Conservation (phyloP, 1,284 basidiomycete genomes). For the Agaricales sp. region DNA sequence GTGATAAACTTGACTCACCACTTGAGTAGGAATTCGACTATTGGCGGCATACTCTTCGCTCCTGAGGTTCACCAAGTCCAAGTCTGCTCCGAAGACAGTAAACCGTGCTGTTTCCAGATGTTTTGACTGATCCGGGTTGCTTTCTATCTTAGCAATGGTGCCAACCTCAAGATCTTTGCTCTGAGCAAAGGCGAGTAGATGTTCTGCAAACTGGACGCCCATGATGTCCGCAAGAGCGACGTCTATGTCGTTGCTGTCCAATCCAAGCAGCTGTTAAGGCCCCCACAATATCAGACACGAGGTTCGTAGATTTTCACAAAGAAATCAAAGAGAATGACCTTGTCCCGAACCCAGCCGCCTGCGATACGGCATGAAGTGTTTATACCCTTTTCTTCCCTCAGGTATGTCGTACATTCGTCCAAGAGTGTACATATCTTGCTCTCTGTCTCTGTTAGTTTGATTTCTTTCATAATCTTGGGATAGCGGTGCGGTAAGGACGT, state of each 20-base stretch:
- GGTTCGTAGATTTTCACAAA: too few species aligned
- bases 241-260: conserved; percentile 88
- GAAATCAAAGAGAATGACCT: conserved; percentile 51
- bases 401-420: conserved; percentile 51
- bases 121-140: conserved; percentile 96
- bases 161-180: conserved; percentile 47
- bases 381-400: conserved; percentile 39
- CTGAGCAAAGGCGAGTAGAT: conserved; percentile 62
- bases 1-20: conserved; percentile 40
- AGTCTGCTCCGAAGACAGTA: conserved; percentile 70
- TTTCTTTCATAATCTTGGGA: conserved; percentile 14
- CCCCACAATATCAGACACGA: conserved; percentile 4
- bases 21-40: conserved; percentile 83
- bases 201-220: conserved; percentile 82
- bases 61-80: conserved; percentile 94
- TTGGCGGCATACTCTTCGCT: conserved; percentile 85
- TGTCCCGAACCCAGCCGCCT: conserved; percentile 97
- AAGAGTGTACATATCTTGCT: conserved; percentile 52
- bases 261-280: conserved; percentile 61
- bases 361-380: conserved; percentile 76
- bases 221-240: conserved; percentile 87
- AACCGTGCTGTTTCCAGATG: conserved; percentile 97
- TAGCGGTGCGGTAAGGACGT: too few species aligned
- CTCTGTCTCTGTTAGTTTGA: conserved; percentile 48
- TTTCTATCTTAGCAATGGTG: conserved; percentile 73